Evolutionary conservation across 1,284 basidiomycete genomes (phyloP), one percentile per base, ranked within the genome.

Genomic region (Malassezia japonica): DNA sequence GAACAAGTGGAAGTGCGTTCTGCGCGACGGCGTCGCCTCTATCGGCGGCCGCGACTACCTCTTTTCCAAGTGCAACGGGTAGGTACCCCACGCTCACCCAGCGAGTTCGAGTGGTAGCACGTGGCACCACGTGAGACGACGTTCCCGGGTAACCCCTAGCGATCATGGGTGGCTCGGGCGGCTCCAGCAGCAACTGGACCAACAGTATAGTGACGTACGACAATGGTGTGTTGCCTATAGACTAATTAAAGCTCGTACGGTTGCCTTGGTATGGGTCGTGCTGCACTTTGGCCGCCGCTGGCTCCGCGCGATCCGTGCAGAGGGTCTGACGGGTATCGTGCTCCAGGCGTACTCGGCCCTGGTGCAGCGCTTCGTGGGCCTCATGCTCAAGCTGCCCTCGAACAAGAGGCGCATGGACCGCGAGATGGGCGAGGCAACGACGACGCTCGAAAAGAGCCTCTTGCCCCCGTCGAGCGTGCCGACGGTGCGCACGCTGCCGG

Each of bases 1-100:
- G 77, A 98, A 96, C 79, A 99, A 96, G 78, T 99, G 94, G 94
- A 98, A 98, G 79, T 94, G 91, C 55, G 84, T 90, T n/a, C 81
- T 99, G 56, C 94, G 94, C 76, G 94, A 98, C 66, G 94, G 94
- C 13, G 89, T 98, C 82, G 88, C 96, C 50, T 88, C 91, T 66
- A 82, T 96, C 61, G 92, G 95, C 62, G 91, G 92, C 23, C 86
- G 86, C 64, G 94, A 99, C 71, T 99, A 98, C 76, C 80, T 98
- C 24, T 99, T 99, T 73, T 82, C 86, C 52, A 94, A 95, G 74
- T 96, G 92, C 76, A 91, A 74, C 35, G 75, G 74, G 67, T 72
- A 25, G 13, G 67, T 67, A 33, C 4, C 21, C 4, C n/a, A 4
- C 16, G 23, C 25, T 36, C 7, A 39, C 35, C 8, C 49, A 53